phyloP scores from a whole-genome alignment of 345 rosid species.

The Jatropha curcas region DNA sequence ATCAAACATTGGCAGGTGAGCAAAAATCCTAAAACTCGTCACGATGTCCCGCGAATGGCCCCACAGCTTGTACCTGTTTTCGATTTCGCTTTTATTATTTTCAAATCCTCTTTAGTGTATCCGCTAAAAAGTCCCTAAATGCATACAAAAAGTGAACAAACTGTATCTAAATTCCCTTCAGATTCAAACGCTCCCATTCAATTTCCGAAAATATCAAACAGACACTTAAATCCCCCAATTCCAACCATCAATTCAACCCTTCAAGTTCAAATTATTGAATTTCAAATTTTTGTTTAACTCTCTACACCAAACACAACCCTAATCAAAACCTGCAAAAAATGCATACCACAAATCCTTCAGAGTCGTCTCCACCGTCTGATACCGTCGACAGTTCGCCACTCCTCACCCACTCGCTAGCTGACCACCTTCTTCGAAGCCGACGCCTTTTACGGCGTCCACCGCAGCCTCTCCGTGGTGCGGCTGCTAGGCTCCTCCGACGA shows the following conservation, averaged over 20 bases:
- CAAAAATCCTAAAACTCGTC: too few relatives aligned
- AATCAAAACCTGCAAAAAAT: slow-evolving; percentile 14
- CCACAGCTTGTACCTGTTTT: too few relatives aligned
- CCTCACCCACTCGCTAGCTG: slow-evolving; percentile 38
- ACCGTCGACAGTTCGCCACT: slow-evolving; percentile 54
- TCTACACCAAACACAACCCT: not conserved
- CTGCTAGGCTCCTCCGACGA: slow-evolving; percentile 69
- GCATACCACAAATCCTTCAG: slow-evolving; percentile 36
- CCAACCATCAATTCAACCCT: not conserved
- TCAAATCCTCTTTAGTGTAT: not conserved
- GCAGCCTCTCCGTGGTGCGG: slow-evolving; percentile 56
- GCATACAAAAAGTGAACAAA: too few relatives aligned
- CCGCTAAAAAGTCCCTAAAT: too few relatives aligned
- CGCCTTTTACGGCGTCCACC: slow-evolving; percentile 56
- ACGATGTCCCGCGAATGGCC: too few relatives aligned
- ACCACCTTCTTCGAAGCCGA: slow-evolving; percentile 56
- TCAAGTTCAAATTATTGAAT: not conserved
- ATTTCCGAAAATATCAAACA: not conserved
- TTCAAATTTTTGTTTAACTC: not conserved
- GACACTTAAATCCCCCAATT: not conserved
- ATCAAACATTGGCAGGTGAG: too few relatives aligned
- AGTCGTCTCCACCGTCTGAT: slow-evolving; percentile 29
- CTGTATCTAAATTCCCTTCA: not conserved
- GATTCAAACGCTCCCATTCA: not conserved
- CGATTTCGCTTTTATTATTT: too few relatives aligned